Percentiles rank a stretch among this genome's conserved stretches.
phyloP scores from a whole-genome alignment of 2,329 filamentous ascomycete genomes.

The Aspergillus caelatus region DNA sequence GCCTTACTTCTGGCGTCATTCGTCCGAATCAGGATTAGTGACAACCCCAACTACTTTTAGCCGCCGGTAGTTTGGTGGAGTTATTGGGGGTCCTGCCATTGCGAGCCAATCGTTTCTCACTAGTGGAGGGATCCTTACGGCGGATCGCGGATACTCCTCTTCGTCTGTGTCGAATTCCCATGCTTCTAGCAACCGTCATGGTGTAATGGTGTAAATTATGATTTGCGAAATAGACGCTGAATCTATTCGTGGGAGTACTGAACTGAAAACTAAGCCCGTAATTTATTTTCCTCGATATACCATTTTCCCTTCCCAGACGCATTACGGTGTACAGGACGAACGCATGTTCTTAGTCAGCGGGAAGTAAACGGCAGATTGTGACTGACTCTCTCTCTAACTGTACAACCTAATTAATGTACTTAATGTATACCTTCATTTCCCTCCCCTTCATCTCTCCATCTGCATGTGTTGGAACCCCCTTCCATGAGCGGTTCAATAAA shows the following conservation, averaged over 20 bases:
- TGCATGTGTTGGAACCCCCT: not conserved
- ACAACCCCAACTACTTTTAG: not conserved
- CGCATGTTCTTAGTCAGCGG: too few species aligned
- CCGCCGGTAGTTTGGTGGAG: conserved; percentile 1
- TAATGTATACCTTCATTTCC: not conserved
- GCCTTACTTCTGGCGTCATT: conserved; percentile 11
- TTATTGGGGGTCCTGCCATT: not conserved
- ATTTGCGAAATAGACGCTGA: not conserved
- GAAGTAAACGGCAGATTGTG: too few species aligned
- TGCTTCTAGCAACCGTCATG: not conserved
- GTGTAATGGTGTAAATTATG: not conserved
- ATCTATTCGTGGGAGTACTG: not conserved
- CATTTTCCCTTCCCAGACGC: not conserved
- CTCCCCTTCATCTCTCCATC: not conserved
- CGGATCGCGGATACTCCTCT: not conserved
- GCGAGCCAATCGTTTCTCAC: not conserved
- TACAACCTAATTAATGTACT: not conserved
- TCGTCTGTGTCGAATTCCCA: not conserved
- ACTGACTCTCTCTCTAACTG: not conserved
- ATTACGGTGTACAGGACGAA: too few species aligned
- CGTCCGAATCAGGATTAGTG: not conserved
- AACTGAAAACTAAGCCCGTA: not conserved
- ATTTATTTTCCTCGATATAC: not conserved
- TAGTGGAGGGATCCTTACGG: not conserved
- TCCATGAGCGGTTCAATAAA: not conserved